These are phyloP conservation scores for Melaleuca quinquenervia DNA, from an alignment of 345 rosid genomes.

Conservation along the genomic window DNA sequence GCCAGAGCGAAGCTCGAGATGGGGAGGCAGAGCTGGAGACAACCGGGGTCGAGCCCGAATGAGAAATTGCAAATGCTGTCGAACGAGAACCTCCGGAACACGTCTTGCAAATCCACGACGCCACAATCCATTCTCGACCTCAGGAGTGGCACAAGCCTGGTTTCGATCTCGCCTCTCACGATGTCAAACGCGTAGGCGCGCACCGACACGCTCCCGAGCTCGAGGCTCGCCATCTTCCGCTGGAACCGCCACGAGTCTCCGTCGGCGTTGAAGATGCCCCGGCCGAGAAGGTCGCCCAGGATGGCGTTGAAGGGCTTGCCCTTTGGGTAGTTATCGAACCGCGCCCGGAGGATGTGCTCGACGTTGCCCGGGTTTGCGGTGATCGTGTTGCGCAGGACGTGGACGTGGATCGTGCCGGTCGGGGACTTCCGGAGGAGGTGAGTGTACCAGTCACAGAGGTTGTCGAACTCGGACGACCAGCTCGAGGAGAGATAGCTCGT, in stretches of 20 bases:
- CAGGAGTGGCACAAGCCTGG: conserved; percentile 32
- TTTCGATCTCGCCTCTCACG: conserved; percentile 23
- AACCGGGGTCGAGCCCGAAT: conserved; percentile 57
- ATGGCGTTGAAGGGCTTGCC: conserved; percentile 47
- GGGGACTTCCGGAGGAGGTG: conserved; percentile 28
- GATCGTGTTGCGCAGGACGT: conserved; percentile 33
- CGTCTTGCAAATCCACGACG: conserved; percentile 45
- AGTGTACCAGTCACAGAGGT: conserved; percentile 38
- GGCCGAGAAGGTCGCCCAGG: conserved; percentile 60
- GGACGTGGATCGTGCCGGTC: conserved; percentile 29
- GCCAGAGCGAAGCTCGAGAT: conserved; percentile 38
- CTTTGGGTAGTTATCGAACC: conserved; percentile 58
- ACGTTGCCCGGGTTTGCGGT: conserved; percentile 51
- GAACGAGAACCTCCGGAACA: conserved; percentile 54
- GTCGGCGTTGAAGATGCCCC: conserved; percentile 64
- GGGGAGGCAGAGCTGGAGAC: conserved; percentile 37
- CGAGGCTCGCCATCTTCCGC: conserved; percentile 51
- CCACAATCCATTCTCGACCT: neutral
- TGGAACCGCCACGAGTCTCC: conserved; percentile 63
- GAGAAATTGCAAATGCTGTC: conserved; percentile 50
- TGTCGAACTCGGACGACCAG: conserved; percentile 26
- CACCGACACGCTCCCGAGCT: conserved; percentile 40
- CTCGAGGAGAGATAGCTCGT: conserved; percentile 8
- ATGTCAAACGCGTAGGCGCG: conserved; percentile 35
- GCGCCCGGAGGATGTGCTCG: conserved; percentile 50